A percentile compares a stretch with the other conserved stretches of the same genome.
Conservation (phyloP, 257 asterid species). For the Scutellaria minor region DNA sequence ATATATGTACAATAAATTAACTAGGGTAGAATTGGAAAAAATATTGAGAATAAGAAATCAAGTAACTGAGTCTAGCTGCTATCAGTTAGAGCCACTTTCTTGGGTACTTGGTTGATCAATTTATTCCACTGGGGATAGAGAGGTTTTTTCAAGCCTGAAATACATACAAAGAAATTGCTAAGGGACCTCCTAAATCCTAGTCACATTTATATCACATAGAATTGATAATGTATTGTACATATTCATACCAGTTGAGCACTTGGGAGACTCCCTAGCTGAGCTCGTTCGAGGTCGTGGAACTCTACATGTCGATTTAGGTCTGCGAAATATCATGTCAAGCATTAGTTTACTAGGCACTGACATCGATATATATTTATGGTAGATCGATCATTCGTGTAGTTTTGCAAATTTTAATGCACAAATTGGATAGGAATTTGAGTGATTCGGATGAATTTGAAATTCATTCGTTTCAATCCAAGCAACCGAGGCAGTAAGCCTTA, state of each 20-base stretch:
- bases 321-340: slow-evolving; percentile 25
- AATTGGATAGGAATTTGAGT: too few relatives aligned
- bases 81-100: slow-evolving; percentile 45
- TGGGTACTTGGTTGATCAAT: slow-evolving; percentile 36
- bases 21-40: not conserved
- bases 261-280: slow-evolving; percentile 42
- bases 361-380: not conserved
- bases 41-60: not conserved
- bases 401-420: not conserved
- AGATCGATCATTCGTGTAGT: not conserved
- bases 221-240: too few relatives aligned
- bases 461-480: too few relatives aligned
- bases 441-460: too few relatives aligned
- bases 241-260: slow-evolving; percentile 47
- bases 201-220: not conserved
- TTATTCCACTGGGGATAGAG: slow-evolving; percentile 35
- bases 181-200: not conserved
- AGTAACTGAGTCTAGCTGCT: not conserved
- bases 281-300: slow-evolving; percentile 40
- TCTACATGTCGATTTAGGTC: slow-evolving; percentile 40
- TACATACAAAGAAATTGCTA: not conserved
- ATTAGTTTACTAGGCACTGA: not conserved
- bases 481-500: not conserved
- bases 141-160: slow-evolving; percentile 56
- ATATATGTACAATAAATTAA: slow-evolving; percentile 17